Conservation (phyloP, 805 yeast species). For the Cyberlindnera maritima region DNA sequence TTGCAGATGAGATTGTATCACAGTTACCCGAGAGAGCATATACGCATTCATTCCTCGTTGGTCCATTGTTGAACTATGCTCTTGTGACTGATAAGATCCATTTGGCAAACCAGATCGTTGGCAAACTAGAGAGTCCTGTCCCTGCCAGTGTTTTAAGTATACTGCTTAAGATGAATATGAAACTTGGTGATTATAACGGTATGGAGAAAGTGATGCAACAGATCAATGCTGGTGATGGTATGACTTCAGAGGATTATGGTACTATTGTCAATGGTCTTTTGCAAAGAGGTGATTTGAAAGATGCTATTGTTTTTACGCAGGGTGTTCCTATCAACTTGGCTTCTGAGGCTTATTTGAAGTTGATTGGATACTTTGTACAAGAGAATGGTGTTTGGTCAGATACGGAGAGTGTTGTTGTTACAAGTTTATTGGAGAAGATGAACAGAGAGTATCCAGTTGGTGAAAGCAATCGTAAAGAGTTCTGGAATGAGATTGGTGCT, state of each 20-base stretch:
- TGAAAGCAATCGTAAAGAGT: neutral
- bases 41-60: constrained; percentile 13
- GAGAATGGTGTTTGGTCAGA: constrained; percentile 10
- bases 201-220: constrained; percentile 22
- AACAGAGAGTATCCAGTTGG: constrained; percentile 4
- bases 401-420: constrained; percentile 15
- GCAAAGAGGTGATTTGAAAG: constrained; percentile 12
- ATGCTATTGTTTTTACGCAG: constrained; percentile 7
- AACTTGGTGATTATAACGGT: constrained; percentile 18
- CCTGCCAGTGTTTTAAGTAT: constrained; percentile 17
- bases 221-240: constrained; percentile 14
- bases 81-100: constrained; percentile 7
- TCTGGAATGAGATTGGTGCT: constrained; percentile 24
- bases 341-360: constrained; percentile 11
- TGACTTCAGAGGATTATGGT: constrained; percentile 19
- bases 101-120: constrained; percentile 17
- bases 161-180: constrained; percentile 19
- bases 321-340: constrained; percentile 3
- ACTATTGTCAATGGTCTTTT: constrained; percentile 20
- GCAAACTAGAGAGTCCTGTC: constrained; percentile 14
- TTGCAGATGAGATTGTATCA: constrained; percentile 20
- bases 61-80: constrained; percentile 16
- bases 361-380: constrained; percentile 16
- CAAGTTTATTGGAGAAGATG: constrained; percentile 17
- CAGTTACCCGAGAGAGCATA: constrained; percentile 13